These are phyloP conservation scores for Camelina sativa DNA, from an alignment of 345 rosid species.

Conservation along the genomic window DNA sequence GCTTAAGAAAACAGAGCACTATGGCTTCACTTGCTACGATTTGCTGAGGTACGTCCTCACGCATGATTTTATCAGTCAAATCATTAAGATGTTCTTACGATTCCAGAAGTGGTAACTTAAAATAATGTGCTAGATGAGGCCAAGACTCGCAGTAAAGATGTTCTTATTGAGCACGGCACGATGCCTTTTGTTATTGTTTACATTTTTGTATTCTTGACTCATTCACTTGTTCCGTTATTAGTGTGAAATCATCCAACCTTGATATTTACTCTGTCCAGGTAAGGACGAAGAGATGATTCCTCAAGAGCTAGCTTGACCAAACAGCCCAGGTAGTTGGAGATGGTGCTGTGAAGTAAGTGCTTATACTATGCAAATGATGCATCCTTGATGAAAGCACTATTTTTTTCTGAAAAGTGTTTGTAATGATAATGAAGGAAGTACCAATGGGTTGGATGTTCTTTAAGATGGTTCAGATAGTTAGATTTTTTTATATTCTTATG, in stretches of 20 bases:
- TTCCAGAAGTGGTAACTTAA: no score
- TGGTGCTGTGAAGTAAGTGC: constrained; percentile 55
- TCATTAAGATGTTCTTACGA: no score
- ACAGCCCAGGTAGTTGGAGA: constrained; percentile 51
- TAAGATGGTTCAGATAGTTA: not conserved
- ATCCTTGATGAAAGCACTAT: no score
- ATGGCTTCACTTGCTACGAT: no score
- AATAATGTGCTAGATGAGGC: no score
- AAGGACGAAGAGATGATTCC: constrained; percentile 64
- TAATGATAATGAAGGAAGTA: not conserved
- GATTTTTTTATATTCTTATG: not conserved
- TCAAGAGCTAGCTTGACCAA: constrained; percentile 73
- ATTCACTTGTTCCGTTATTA: constrained; percentile 18
- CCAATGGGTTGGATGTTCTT: not conserved
- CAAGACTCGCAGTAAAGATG: constrained; percentile 59
- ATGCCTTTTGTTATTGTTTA: constrained; percentile 5
- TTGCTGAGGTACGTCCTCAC: no score
- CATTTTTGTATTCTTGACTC: constrained; percentile 25
- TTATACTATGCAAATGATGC: not conserved
- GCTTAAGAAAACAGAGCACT: no score
- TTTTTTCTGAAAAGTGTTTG: not conserved
- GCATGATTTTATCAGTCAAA: no score
- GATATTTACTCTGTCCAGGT: constrained; percentile 45
- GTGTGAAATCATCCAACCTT: not conserved
- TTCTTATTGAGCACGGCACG: constrained; percentile 70